Base-by-base conservation (phyloP, 2,329 filamentous ascomycete species). In the Sporothrix pallida region DNA sequence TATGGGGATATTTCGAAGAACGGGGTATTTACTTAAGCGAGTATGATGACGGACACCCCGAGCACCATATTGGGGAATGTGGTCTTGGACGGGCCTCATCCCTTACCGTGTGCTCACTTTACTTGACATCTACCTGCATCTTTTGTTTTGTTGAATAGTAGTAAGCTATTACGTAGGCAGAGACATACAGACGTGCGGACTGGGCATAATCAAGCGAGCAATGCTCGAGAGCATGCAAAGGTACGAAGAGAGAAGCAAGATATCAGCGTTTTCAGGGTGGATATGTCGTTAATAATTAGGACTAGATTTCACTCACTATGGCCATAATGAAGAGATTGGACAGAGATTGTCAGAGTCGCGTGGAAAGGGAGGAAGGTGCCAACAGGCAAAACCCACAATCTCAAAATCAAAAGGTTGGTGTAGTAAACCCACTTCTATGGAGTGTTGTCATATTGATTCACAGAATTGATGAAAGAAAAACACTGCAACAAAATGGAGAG, bases 401-500 rank as follows among this genome's bases (percentile, higher is more conserved):
- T 26, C 20, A 46, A 26, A 15, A 23, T 10, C 62, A 48, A 48
- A 6, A 5, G 6, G 13, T n/a, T 37, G 20, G n/a, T 46, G 42
- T 42, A n/a, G 15, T 15, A 52, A n/a, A 6, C 7, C 46, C 42
- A 15, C 26, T 13, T 23, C 8, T 12, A 26, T 26, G 15, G 44
- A 23, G 60, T 6, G 1, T 63, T 37, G 44, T 63, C 17, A 63
- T 63, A 37, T 63, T 46, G 37, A 44, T 13, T 13, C 31, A 12
- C 5, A 26, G 9, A 13, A 15, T 26, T 26, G 20, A 65, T 23
- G 60, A 37, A 65, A 46, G 60, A 65, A n/a, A 26, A n/a, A 17
- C 42, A 48, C 62, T 67, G 42, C 56, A 48, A 20, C 65, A 37
- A 68, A 17, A 46, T 46, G 46, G 46, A 68, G 42, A 48, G 42